These are phyloP conservation scores for Geotrichum phurueaensis DNA, from an alignment of 1,139 yeast genomes.

Conservation along the genomic window DNA sequence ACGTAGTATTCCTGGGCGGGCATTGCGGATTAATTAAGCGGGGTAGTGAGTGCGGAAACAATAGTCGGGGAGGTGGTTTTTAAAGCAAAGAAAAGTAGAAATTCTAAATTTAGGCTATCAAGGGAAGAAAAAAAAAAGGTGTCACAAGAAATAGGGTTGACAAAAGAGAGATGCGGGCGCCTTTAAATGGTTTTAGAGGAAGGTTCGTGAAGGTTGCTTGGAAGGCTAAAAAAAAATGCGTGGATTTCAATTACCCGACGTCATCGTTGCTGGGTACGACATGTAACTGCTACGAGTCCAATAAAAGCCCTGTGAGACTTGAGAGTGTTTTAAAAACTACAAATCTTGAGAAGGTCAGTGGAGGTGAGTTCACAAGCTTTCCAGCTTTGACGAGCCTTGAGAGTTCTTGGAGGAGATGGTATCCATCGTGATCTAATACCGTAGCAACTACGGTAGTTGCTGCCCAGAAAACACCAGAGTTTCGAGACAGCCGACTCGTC, in stretches of 20 bases:
- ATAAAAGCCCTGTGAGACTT: not conserved
- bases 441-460: not conserved
- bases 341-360: not conserved
- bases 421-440: not conserved
- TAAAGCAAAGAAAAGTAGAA: not conserved
- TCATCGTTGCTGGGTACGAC: not conserved
- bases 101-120: not conserved
- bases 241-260: not conserved
- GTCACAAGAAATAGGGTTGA: not conserved
- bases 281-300: not conserved
- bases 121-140: not conserved
- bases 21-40: not conserved
- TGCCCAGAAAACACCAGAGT: not conserved
- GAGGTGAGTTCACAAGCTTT: not conserved
- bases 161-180: not conserved
- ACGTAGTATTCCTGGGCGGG: conserved; percentile 46
- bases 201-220: not conserved
- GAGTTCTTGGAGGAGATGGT: not conserved
- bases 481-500: no score
- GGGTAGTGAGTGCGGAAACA: not conserved
- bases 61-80: not conserved
- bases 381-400: not conserved
- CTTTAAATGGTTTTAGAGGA: not conserved
- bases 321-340: not conserved
- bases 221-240: not conserved